Conservation (phyloP, 108 stramenopile genomes). For the Discostella stelligeroides region DNA sequence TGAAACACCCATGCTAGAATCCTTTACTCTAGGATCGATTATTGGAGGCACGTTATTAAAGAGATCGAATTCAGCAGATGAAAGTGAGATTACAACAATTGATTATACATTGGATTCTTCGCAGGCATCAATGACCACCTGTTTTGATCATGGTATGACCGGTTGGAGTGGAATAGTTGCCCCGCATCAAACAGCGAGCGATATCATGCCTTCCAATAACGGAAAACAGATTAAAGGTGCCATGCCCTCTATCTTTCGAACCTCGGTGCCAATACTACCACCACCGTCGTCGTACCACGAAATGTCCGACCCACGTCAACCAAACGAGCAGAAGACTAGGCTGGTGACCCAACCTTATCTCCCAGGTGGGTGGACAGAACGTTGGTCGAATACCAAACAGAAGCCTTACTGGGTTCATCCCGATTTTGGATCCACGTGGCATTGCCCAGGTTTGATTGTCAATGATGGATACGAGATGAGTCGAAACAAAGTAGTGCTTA, state of each 20-base stretch:
- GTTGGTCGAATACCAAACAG: constrained; percentile 61
- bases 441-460: constrained; percentile 62
- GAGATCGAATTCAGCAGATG: constrained; percentile 36
- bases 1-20: constrained; percentile 11
- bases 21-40: constrained; percentile 32
- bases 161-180: background rate
- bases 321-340: background rate
- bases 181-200: too few relatives aligned
- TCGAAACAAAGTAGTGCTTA: too few relatives aligned
- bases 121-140: constrained; percentile 12
- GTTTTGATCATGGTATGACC: constrained; percentile 7
- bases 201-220: background rate
- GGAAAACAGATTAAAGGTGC: background rate
- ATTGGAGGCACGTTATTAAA: constrained; percentile 38
- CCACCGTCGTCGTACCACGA: too few relatives aligned
- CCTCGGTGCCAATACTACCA: background rate
- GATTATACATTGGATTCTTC: constrained; percentile 1
- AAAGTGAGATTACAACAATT: constrained; percentile 39
- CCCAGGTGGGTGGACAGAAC: constrained; percentile 78
- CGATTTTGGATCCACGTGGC: constrained; percentile 72
- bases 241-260: background rate
- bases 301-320: background rate
- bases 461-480: background rate
- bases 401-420: constrained; percentile 76
- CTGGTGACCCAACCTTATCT: constrained; percentile 35